Percentiles rank a stretch among this genome's conserved stretches.
Evolutionary conservation across 2,329 filamentous ascomycete genomes (phyloP).

Genomic region (Fusarium napiforme): DNA sequence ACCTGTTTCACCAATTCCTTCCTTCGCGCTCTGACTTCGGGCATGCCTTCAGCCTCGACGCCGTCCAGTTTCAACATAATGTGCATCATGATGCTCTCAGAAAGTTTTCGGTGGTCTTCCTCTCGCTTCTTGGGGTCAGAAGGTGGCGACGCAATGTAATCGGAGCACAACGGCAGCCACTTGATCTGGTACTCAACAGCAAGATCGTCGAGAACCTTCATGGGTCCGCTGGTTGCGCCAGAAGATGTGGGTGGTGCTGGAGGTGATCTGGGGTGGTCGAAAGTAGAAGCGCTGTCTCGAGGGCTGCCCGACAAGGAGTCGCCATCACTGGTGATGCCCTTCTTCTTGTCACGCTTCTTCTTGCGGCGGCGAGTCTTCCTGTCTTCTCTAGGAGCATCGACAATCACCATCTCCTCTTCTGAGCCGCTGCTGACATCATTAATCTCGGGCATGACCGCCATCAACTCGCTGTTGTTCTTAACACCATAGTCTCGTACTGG

Average conservation of each 20-base stretch:
- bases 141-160: conserved; percentile 72
- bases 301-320: conserved; percentile 56
- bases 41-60: conserved; percentile 77
- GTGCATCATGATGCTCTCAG: conserved; percentile 80
- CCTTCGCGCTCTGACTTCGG: conserved; percentile 70
- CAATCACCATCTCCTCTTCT: conserved; percentile 58
- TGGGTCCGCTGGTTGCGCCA: conserved; percentile 50
- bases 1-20: conserved; percentile 80
- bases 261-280: conserved; percentile 47
- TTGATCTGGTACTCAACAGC: conserved; percentile 70
- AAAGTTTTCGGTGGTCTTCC: conserved; percentile 79
- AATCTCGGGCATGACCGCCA: conserved; percentile 59
- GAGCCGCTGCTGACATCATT: conserved; percentile 51
- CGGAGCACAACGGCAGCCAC: conserved; percentile 71
- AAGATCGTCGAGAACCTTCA: conserved; percentile 74
- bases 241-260: conserved; percentile 35
- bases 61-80: conserved; percentile 81
- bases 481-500: conserved; percentile 70
- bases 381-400: conserved; percentile 53
- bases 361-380: conserved; percentile 54
- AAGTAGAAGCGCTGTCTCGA: conserved; percentile 56
- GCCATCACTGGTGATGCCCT: conserved; percentile 47
- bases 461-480: conserved; percentile 69
- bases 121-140: conserved; percentile 72
- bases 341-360: conserved; percentile 55